Evolutionary conservation across 2,329 filamentous ascomycete species (phyloP), one percentile per base, ranked within the genome.

Genomic region (Chaetomium globosum): DNA sequence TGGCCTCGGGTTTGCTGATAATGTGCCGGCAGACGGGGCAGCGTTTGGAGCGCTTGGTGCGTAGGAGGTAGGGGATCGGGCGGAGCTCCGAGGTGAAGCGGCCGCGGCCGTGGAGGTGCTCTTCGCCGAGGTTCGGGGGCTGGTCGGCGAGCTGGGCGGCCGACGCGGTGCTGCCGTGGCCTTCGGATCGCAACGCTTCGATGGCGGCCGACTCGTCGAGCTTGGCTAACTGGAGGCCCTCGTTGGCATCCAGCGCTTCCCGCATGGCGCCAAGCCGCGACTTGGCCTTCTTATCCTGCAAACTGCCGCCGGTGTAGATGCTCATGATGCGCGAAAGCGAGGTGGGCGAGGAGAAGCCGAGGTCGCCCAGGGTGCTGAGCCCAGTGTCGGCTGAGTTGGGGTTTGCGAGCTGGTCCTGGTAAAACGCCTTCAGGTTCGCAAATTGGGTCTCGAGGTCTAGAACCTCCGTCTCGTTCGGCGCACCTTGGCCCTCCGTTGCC

Each of bases 1-100:
- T 99, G 65, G 89, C 86, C 77, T 99, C 95, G 16, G 94, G 95
- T 76, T 96, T 96, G 67, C 92, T 91, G 71, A 99, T 89, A 74
- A 98, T 97, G 79, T 98, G 94, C 13, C 95, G 89, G 78, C 95
- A 99, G 12, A 89, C 85, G 59, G 92, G 90, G 77, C 95, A 99
- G 54, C 95, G 91, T 79, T 97, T 98, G 23, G 92, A 93, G 46
- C 94, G 90, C 75, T 97, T 97, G 0, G 94, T 96, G 64, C 92
- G 89, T 16, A 99, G 86, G 2, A 96, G 84, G 19, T 91, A 89
- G 0, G 93, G 89, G 16, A 93, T 84, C 0, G 95, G 95, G 31
- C 92, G 89, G 5, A 98, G 85, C 23, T 94, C 87, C 61, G 89
- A 84, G 1, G 86, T 79, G 74, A 95, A 93, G 7, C 85, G 86